Base-by-base conservation (phyloP, 225 moss, liverwort and hornwort genomes). In the Straminergon stramineum region DNA sequence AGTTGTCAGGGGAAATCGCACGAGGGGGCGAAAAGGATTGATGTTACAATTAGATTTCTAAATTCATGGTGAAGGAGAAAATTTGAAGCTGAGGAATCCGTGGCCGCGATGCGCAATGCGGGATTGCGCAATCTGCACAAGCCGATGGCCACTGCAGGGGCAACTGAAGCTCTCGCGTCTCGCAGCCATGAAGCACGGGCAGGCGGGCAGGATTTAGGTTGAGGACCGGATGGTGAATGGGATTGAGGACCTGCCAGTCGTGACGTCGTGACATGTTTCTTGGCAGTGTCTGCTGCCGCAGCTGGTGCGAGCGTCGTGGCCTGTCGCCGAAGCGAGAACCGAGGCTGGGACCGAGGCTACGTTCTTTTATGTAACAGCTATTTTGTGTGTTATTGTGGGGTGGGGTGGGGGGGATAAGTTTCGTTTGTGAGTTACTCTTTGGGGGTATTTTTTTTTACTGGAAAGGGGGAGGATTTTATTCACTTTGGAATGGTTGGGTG, bases 251-350 rank as follows among this genome's bases (percentile, higher is more conserved):
- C 88, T 58, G 86, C 2, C 13, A 35, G 12, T 79, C 88, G 65
- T 79, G 91, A 19, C 79, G 45, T 88, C 93, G 93, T 91, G 93
- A 88, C 93, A 93, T 91, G 91, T 91, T 91, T 93, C 93, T 93
- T 93, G 90, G 93, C 91, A 90, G 77, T 81, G 87, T 62, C 87
- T 22, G 51, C 30, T 32, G 83, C 88, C 88, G 67, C 34, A 55
- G 77, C 87, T 51, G 87, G 43, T 26, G 48, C 52, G 45, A 48
- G 71, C 86, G 57, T 89, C 89, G 79, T 86, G 90, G 79, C 67
- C 74, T 67, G 52, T 87, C 17, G 67, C 71, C 83, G 86, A 83
- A 57, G 88, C 86, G 13, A 45, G 15, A 1, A 24, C 89, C 84
- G 87, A 73, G 73, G 79, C 91, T 60, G 48, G 23, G 7, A 22